phyloP scores from a whole-genome alignment of 208 protist genomes.

The Leishmania amazonensis region DNA sequence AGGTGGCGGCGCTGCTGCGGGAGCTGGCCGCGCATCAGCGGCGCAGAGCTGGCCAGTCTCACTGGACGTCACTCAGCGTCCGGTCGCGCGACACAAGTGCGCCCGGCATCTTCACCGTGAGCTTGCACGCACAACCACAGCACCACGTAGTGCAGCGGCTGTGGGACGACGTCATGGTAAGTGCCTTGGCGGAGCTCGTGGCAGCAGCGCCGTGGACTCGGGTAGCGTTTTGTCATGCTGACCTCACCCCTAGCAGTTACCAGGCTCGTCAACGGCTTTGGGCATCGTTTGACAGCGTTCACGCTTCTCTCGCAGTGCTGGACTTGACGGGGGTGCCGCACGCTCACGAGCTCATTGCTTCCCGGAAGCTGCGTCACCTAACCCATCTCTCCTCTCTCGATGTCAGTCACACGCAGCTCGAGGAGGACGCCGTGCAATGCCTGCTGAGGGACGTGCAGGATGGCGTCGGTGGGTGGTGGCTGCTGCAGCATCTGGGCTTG shows the following conservation, averaged over 20 bases:
- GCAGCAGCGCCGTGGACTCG: constrained; percentile 17
- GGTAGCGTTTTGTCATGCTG: constrained; percentile 38
- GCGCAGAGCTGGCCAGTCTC: constrained; percentile 1
- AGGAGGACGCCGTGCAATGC: constrained; percentile 39
- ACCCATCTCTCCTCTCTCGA: constrained; percentile 38
- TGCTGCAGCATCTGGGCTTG: constrained; percentile 51
- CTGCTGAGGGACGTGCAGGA: constrained; percentile 35
- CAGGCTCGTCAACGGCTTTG: constrained; percentile 30
- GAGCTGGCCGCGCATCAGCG: constrained; percentile 7
- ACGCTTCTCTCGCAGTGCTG: constrained; percentile 27
- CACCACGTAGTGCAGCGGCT: constrained; percentile 14
- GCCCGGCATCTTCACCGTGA: not conserved
- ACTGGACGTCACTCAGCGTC: constrained; percentile 9
- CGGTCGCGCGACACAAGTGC: constrained; percentile 3
- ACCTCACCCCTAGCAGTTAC: constrained; percentile 26
- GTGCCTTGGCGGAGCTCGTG: constrained; percentile 37
- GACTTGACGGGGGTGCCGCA: constrained; percentile 47
- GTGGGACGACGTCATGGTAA: constrained; percentile 36
- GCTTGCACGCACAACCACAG: not conserved
- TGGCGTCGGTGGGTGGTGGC: constrained; percentile 60
- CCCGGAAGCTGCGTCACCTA: constrained; percentile 20
- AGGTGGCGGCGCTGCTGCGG: constrained; percentile 24
- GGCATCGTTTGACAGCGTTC: constrained; percentile 22
- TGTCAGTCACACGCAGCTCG: constrained; percentile 47
- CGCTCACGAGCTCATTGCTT: constrained; percentile 24